These are phyloP conservation scores for Spongospora subterranea DNA, from an alignment of 208 protist genomes.

Conservation along the genomic window DNA sequence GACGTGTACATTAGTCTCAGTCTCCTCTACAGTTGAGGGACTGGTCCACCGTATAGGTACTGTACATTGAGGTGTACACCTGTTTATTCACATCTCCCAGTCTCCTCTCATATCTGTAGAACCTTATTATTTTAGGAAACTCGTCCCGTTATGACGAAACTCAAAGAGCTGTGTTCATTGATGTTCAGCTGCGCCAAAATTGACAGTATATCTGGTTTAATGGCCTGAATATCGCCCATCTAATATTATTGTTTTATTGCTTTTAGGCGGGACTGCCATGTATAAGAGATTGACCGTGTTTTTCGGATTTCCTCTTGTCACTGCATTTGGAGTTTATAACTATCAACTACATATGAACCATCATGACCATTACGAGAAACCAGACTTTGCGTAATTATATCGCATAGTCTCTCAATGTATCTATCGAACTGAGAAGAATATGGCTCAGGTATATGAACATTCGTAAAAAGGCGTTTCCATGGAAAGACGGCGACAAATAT, in stretches of 20 bases:
- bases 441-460: slow-evolving; percentile 47
- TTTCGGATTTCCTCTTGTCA: not conserved
- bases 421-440: not conserved
- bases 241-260: not conserved
- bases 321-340: not conserved
- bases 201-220: no score
- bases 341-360: not conserved
- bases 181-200: not conserved
- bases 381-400: not conserved
- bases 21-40: no score
- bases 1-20: no score
- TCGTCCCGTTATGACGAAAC: no score
- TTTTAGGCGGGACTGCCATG: not conserved
- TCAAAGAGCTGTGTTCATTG: not conserved
- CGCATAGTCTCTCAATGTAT: not conserved
- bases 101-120: no score
- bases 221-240: not conserved
- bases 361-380: not conserved
- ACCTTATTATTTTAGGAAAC: no score
- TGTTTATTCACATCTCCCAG: no score
- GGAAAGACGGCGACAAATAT: slow-evolving; percentile 45
- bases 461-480: slow-evolving; percentile 47
- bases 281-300: not conserved
- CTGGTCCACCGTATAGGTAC: no score
- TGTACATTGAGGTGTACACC: no score